These are phyloP conservation scores for Capsicum rhomboideum DNA, from an alignment of 257 asterid species.

Conservation along the genomic window DNA sequence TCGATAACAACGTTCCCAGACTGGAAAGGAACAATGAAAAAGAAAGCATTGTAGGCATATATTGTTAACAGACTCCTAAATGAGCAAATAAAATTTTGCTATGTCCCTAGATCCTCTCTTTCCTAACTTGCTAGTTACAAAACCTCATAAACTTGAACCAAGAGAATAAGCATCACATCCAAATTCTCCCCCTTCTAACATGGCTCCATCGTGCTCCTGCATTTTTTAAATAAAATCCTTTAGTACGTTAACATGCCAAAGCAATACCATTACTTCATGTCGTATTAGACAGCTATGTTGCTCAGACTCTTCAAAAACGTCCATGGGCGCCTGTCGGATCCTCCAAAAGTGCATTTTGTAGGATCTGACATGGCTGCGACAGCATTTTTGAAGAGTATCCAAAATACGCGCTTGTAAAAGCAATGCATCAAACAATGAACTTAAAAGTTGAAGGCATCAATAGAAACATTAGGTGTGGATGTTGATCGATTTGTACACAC, in stretches of 20 bases:
- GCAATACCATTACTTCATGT: not conserved
- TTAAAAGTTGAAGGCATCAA: not conserved
- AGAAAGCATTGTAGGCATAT: not conserved
- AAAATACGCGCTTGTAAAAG: too few relatives aligned
- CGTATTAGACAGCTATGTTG: not conserved
- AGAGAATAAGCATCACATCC: constrained; percentile 46
- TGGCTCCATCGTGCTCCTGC: constrained; percentile 64
- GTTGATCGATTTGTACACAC: not conserved
- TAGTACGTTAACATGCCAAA: not conserved
- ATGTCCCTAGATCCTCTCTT: not conserved
- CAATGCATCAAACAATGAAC: not conserved
- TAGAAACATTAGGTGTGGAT: not conserved
- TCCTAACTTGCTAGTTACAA: not conserved
- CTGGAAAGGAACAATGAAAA: not conserved
- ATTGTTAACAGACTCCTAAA: not conserved
- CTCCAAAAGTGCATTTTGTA: not conserved
- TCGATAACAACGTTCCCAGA: not conserved
- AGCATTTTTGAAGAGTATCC: not conserved
- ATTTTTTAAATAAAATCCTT: constrained; percentile 4
- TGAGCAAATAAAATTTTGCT: not conserved
- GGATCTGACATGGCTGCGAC: not conserved
- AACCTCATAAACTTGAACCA: constrained; percentile 38
- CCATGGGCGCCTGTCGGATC: not conserved
- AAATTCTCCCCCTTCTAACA: constrained; percentile 45
- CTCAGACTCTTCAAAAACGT: not conserved